Evolutionary conservation across 202 grass and related monocot genomes (phyloP).

Genomic region (Musa balbisiana): DNA sequence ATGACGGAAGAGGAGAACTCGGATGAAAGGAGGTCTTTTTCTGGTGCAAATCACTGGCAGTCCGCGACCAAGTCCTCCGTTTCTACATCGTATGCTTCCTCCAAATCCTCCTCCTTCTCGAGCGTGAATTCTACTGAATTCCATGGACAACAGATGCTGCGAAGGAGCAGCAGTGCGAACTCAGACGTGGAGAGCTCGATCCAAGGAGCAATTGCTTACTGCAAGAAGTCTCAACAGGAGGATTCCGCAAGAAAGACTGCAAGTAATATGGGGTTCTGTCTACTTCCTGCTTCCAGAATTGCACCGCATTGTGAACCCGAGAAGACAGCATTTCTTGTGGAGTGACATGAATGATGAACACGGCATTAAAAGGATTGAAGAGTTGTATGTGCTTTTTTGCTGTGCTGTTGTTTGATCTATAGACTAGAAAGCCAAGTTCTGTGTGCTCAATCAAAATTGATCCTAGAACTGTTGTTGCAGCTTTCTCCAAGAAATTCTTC

Average conservation of each 20-base stretch:
- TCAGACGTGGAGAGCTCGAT: slow-evolving; percentile 96
- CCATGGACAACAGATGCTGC: slow-evolving; percentile 39
- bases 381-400: too few species aligned
- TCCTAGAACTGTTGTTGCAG: too few species aligned
- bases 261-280: slow-evolving; percentile 63
- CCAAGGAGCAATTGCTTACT: slow-evolving; percentile 89
- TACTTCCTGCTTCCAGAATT: slow-evolving; percentile 60
- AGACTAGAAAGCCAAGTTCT: too few species aligned
- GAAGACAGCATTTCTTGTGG: background rate
- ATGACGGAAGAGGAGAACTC: slow-evolving; percentile 49
- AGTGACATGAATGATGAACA: too few species aligned
- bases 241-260: slow-evolving; percentile 67
- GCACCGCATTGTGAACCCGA: slow-evolving; percentile 41
- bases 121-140: slow-evolving; percentile 31
- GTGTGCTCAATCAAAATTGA: too few species aligned
- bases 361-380: too few species aligned
- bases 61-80: slow-evolving; percentile 61
- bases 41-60: slow-evolving; percentile 47
- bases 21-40: slow-evolving; percentile 78
- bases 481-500: too few species aligned
- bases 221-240: slow-evolving; percentile 73
- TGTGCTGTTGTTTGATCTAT: too few species aligned
- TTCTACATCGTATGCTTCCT: slow-evolving; percentile 50
- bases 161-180: slow-evolving; percentile 81
- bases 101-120: slow-evolving; percentile 80